Evolutionary conservation across 176 grass and related monocot species (phyloP), one percentile per base, ranked within the genome.

Genomic region (Carex myosuroides): DNA sequence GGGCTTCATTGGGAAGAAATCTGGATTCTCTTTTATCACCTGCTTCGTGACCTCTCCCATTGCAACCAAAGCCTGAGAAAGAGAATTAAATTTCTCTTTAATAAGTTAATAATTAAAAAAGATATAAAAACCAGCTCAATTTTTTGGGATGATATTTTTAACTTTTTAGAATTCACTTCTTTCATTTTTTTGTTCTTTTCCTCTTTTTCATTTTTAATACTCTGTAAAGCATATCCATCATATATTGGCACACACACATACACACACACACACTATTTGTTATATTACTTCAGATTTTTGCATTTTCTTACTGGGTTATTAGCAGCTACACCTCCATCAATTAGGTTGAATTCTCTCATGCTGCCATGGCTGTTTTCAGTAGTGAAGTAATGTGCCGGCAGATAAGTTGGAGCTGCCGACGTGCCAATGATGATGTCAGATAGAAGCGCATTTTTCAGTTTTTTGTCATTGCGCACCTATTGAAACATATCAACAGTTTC

Each of bases 381-480:
- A 66, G 86, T 87, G 46, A 97, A 97, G 85, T 92, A 91, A 84
- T 94, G 87, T 3, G 89, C 71, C 48, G 92, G 94, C 77, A 94
- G 84, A 87, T 97, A 94, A 62, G 94, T 97, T 70, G 94, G 92
- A 59, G 94, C 90, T 58, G 92, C 92, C 0, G 90, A 92, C 14
- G 92, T 91, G 83, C 92, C 91, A 81, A 94, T 94, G 50, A 88
- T 92, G 87, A 97, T 94, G 85, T 94, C 94, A 64, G 92, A 94
- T 62, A 97, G 79, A 24, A 90, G 89, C 35, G 88, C 94, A 89
- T 94, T 85, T 59, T 79, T 55, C 77, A 80, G 76, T 48, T 85
- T 91, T 66, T 61, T 92, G 33, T 81, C 53, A 26, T 89, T 87
- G 79, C 71, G 60, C 67, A 85, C 86, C 94, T 92, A 61, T 70